Evolutionary conservation across 2,329 filamentous ascomycete genomes (phyloP), one percentile per base, ranked within the genome.

Genomic region (Fusarium beomiforme): DNA sequence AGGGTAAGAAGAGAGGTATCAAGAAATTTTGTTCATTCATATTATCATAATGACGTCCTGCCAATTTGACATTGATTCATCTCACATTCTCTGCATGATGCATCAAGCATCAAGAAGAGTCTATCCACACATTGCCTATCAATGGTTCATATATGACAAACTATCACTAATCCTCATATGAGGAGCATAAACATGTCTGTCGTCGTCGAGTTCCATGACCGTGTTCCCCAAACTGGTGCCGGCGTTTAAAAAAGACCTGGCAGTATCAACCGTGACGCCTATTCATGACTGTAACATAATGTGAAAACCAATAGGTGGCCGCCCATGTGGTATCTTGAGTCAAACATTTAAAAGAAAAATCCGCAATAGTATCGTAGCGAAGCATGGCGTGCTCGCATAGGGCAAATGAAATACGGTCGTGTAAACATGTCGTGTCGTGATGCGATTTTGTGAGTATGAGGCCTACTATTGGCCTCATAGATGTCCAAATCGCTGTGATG

Each of bases 311-410:
- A 76, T 36, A 55, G 64, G 37, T 59, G 64, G 54, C 72, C 70
- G 67, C 70, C 70, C 64, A 59, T 50, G 42, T 75, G 78, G 79
- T 79, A 80, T 80, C 75, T 74, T 78, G 58, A 67, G 69, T 63
- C 57, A 54, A 59, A 71, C 51, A 69, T 72, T 17, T 54, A 71
- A 70, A 50, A 47, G 31, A 64, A 71, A 64, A 46, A 29, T 26
- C 23, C 26, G 36, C 24, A 39, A 50, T 56, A 51, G 55, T 54
- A 58, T 37, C 53, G 53, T 58, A 53, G 37, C 53, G 24, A 53
- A 56, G 34, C 47, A 60, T 50, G 24, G 31, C 41, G 21, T 51
- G 49, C 44, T 50, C 47, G 24, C 34, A 67, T 54, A 53, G 37
- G 46, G 54, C 33, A 67, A 65, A 59, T 49, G 34, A 67, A 64